Base-by-base conservation (phyloP, 2,329 filamentous ascomycete genomes). In the Ophiostoma australiae region DNA sequence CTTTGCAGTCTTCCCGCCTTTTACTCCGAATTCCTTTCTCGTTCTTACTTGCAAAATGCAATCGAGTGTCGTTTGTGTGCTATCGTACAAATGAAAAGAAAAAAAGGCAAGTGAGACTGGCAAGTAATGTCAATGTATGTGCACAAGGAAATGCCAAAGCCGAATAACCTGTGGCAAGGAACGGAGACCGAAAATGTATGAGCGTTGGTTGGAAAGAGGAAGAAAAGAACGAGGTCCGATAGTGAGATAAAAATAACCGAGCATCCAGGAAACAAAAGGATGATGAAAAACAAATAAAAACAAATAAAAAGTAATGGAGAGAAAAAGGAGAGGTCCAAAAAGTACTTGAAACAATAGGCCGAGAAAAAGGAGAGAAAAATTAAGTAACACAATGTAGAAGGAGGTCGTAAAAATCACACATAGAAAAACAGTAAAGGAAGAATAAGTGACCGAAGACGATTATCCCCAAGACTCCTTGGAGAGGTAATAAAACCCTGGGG, bases 341-440 rank as follows among this genome's bases (percentile, higher is more conserved):
- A 39, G 33, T 65, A n/a, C 27, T 37, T 35, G 31, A 35, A 39
- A 66, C 61, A 33, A 8, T 20, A 48, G 17, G 44, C 27, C 15
- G n/a, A n/a, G 52, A 44, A 33, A 31, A 67, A 31, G 31, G 44
- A 52, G 39, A 67, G 31, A 35, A 67, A 67, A 48, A 48, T 13
- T 31, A 63, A 37, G 48, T 31, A 63, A 55, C 23, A 68, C 67
- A n/a, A 27, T n/a, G 67, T 8, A 48, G 27, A 37, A 70, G 31
- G 39, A 70, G 31, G 39, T 48, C 23, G 35, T 55, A 13, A 55
- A 67, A 27, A 15, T 35, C 23, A 65, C 41, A 44, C 20, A 48
- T 48, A n/a, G 44, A 48, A 44, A 11, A 58, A 58, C 52, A 31
- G 23, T 58, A 23, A 52, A 67, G 37, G 17, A n/a, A 48, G 39